Base-by-base conservation (phyloP, 2,329 filamentous ascomycete genomes). In the Aureobasidium namibiae region DNA sequence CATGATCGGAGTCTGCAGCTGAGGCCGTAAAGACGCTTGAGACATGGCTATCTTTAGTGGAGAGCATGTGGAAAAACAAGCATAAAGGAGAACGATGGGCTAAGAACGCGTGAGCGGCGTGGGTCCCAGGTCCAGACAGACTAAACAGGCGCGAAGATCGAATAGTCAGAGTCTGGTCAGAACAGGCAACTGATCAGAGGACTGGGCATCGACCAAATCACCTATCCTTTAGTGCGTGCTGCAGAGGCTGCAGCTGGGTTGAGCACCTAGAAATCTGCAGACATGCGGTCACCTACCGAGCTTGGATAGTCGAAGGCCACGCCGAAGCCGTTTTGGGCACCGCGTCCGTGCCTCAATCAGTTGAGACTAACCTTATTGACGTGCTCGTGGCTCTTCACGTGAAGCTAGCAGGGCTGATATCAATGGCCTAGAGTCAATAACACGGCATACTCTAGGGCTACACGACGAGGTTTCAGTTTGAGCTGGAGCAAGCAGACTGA, bases 31-130 rank as follows among this genome's bases (percentile, higher is more conserved):
- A 16, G 41, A 31, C 31, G 21, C 41, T 48, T 57, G 54, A 57
- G 54, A 57, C 54, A 57, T 44, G 54, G 42, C 54, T 57, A 57
- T 57, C 53, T 48, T 57, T 57, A 57, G 54, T 57, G 54, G 33
- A 38, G 31, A 39, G 38, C 33, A 48, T 21, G 14, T 39, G 42
- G 54, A n/a, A 38, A 57, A 42, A 38, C 41, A 57, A 46, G 36
- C 36, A 46, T 57, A 29, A 29, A n/a, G 18, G 33, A 48, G 41
- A 46, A 24, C 16, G 33, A 44, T 33, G 33, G 18, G 42, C 41
- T 57, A n/a, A 48, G 33, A 46, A 56, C 39, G 52, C 21, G 29
- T 56, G 26, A 44, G 31, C 29, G 24, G 34, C 29, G 52, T 56
- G 38, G 38, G 52, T 44, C 52, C 52, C 18, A 18, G 26, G 45